phyloP scores from a whole-genome alignment of 2,329 filamentous ascomycete species.

The Penicillium sp. region DNA sequence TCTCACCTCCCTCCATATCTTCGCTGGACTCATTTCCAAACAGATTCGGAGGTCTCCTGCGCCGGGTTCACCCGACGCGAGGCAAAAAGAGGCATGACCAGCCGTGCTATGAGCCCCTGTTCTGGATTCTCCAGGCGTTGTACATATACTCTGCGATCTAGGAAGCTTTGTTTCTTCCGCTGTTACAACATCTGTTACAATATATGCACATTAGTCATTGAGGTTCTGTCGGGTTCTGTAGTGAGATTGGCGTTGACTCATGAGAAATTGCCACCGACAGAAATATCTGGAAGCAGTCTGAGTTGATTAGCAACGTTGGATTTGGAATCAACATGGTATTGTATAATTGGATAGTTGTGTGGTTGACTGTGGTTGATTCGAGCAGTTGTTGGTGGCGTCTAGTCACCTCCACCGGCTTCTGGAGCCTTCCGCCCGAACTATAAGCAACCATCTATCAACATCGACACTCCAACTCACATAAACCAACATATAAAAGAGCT shows the following conservation, averaged over 20 bases:
- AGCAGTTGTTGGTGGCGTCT: constrained; percentile 15
- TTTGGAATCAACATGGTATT: background rate
- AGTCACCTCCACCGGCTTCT: constrained; percentile 18
- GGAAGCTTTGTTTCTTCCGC: background rate
- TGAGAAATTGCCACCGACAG: too few relatives aligned
- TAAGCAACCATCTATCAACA: background rate
- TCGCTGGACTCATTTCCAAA: background rate
- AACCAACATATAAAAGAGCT: constrained; percentile 1
- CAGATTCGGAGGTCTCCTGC: background rate
- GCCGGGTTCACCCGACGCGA: background rate
- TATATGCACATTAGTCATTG: background rate
- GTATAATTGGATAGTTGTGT: too few relatives aligned
- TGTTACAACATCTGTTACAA: background rate
- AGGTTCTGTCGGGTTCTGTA: too few relatives aligned
- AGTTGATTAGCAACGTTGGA: background rate
- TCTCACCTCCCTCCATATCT: background rate
- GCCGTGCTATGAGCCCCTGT: background rate
- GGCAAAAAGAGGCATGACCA: background rate
- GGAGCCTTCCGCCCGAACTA: constrained; percentile 17
- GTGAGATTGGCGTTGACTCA: too few relatives aligned
- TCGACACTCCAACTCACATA: too few relatives aligned
- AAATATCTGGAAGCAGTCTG: too few relatives aligned
- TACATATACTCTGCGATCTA: background rate
- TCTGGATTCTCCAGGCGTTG: background rate
- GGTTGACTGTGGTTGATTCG: background rate